Percentiles rank a stretch among this genome's conserved stretches.
phyloP scores from a whole-genome alignment of 2,329 filamentous ascomycete species.

The Coniochaeta ligniaria region DNA sequence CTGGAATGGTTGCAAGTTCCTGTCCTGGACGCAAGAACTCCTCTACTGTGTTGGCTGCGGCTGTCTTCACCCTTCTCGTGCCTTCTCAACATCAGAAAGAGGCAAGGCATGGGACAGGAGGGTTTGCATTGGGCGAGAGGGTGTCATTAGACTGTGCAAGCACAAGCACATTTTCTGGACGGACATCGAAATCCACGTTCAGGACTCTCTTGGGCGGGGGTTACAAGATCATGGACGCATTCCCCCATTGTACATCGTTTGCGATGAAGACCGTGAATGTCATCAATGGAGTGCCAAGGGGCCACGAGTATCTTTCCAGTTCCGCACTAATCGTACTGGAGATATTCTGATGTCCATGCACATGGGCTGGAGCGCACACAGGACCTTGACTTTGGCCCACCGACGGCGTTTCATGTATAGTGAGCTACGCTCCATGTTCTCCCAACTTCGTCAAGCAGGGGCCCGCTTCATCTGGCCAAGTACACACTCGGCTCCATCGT shows the following conservation, averaged over 20 bases:
- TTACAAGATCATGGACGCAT: no score
- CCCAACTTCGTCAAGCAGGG: not conserved
- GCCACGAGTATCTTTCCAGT: no score
- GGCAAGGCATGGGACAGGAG: not conserved
- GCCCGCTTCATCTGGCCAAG: not conserved
- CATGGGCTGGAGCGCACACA: not conserved
- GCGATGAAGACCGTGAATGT: no score
- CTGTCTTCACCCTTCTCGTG: not conserved
- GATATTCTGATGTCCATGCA: not conserved
- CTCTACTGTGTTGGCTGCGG: not conserved
- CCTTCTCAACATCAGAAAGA: not conserved
- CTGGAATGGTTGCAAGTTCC: not conserved
- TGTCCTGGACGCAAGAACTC: not conserved
- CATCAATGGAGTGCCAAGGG: no score
- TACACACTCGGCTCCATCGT: not conserved
- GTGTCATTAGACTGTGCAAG: not conserved
- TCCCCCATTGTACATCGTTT: no score
- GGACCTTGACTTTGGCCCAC: not conserved
- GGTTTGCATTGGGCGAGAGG: not conserved
- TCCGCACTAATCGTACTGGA: no score
- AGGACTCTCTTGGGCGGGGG: no score
- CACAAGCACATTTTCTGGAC: not conserved
- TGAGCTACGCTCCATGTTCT: not conserved
- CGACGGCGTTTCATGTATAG: not conserved
- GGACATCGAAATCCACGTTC: not conserved